phyloP scores from a whole-genome alignment of 371 early-diverging fungal species.

The Syncephalastrum sp. region DNA sequence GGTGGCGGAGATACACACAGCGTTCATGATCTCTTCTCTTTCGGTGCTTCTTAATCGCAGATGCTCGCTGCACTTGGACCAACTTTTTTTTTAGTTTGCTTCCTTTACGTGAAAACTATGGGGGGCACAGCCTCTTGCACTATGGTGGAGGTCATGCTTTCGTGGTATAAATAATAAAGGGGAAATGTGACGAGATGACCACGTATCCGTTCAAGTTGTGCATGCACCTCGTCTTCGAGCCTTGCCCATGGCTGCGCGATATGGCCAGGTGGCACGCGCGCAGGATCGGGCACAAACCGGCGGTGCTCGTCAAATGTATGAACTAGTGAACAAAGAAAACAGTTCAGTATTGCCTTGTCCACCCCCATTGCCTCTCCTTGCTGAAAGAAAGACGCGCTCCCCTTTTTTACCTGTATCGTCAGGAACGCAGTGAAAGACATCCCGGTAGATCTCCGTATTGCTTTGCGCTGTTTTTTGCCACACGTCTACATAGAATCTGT shows the following conservation, averaged over 20 bases:
- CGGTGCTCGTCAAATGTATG: slow-evolving; percentile 54
- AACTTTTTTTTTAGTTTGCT: too few relatives aligned
- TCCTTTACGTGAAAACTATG: slow-evolving; percentile 40
- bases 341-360: neutral
- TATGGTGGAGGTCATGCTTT: slow-evolving; percentile 61
- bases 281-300: slow-evolving; percentile 54
- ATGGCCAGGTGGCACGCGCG: slow-evolving; percentile 52
- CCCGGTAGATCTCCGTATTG: slow-evolving; percentile 72
- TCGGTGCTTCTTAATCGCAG: too few relatives aligned
- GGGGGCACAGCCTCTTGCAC: slow-evolving; percentile 56
- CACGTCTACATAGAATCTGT: slow-evolving; percentile 54
- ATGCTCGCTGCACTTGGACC: too few relatives aligned
- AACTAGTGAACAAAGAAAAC: slow-evolving; percentile 20
- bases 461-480: slow-evolving; percentile 67
- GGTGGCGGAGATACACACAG: too few relatives aligned
- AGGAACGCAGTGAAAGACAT: slow-evolving; percentile 83
- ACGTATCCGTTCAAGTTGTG: slow-evolving; percentile 31
- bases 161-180: slow-evolving; percentile 65
- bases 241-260: slow-evolving; percentile 45
- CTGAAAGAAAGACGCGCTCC: neutral
- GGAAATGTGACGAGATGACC: slow-evolving; percentile 73
- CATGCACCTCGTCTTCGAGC: slow-evolving; percentile 34
- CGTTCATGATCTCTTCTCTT: too few relatives aligned
- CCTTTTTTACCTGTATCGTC: slow-evolving; percentile 65
- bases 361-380: neutral